Evolutionary conservation across 1,139 yeast genomes (phyloP).

Genomic region (Hansenula sp.): DNA sequence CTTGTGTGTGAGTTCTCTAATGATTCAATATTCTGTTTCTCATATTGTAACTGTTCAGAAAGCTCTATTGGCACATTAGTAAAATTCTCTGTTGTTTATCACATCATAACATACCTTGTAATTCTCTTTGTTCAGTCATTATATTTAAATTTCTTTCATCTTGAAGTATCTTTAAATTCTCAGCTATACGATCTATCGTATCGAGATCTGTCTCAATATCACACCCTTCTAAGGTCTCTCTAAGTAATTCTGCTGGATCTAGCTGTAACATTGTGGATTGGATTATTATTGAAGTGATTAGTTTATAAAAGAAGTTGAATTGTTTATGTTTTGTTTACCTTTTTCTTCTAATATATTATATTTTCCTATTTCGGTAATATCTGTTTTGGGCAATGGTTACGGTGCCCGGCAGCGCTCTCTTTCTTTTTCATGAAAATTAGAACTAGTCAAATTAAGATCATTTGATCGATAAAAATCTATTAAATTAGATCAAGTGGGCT

Average conservation of each 20-base stretch:
- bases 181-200: slow-evolving; percentile 44
- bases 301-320: neutral
- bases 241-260: slow-evolving; percentile 35
- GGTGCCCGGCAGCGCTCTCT: too few relatives aligned
- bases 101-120: slow-evolving; percentile 4
- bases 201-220: slow-evolving; percentile 50
- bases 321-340: neutral
- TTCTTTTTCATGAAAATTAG: too few relatives aligned
- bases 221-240: slow-evolving; percentile 42
- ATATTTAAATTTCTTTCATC: slow-evolving; percentile 27
- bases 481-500: neutral
- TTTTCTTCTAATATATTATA: too few relatives aligned
- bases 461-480: too few relatives aligned
- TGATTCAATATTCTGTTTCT: slow-evolving; percentile 7
- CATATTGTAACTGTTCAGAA: slow-evolving; percentile 19
- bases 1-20: slow-evolving; percentile 12
- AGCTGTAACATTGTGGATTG: slow-evolving; percentile 26
- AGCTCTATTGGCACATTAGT: slow-evolving; percentile 11
- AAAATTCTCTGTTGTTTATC: neutral
- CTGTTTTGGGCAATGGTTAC: too few relatives aligned
- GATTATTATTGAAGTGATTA: neutral
- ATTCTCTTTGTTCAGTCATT: slow-evolving; percentile 23
- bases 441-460: neutral
- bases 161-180: slow-evolving; percentile 27
- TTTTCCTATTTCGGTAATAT: too few relatives aligned